These are phyloP conservation scores for Allium fistulosum DNA, from an alignment of 106 monocot genomes.

Conservation along the genomic window DNA sequence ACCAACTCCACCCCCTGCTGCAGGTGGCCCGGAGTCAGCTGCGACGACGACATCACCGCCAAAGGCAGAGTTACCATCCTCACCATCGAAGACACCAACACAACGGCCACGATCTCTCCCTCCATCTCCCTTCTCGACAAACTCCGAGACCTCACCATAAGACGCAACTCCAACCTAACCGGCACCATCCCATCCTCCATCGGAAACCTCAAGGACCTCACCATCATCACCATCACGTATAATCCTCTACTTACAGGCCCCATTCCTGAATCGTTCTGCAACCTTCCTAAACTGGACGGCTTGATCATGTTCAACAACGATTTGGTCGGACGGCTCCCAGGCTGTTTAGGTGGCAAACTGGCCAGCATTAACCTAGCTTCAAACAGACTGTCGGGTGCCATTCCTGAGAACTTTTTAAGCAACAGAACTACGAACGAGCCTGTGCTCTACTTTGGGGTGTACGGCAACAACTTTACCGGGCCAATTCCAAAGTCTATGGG, in stretches of 20 bases:
- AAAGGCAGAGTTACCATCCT: conserved; percentile 32
- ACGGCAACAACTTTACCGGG: conserved; percentile 30
- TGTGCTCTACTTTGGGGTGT: conserved; percentile 13
- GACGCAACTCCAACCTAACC: conserved; percentile 32
- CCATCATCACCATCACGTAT: conserved; percentile 19
- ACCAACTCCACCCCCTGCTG: no score
- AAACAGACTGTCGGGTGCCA: conserved; percentile 30
- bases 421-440: background rate
- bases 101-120: conserved; percentile 20
- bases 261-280: conserved; percentile 28
- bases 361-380: conserved; percentile 25
- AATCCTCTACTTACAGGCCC: conserved; percentile 34
- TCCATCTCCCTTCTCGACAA: conserved; percentile 21
- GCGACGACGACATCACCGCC: no score
- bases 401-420: conserved; percentile 15
- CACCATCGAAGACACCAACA: conserved; percentile 8
- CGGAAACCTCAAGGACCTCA: conserved; percentile 10
- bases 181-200: conserved; percentile 37
- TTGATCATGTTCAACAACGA: no score
- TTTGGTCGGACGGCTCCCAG: no score
- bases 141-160: conserved; percentile 26
- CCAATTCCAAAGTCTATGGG: no score
- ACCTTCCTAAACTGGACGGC: background rate
- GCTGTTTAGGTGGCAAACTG: background rate
- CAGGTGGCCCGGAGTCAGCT: no score